Evolutionary conservation across 345 rosid species (phyloP), one percentile per base, ranked within the genome.

Genomic region (Populus pruinosa): DNA sequence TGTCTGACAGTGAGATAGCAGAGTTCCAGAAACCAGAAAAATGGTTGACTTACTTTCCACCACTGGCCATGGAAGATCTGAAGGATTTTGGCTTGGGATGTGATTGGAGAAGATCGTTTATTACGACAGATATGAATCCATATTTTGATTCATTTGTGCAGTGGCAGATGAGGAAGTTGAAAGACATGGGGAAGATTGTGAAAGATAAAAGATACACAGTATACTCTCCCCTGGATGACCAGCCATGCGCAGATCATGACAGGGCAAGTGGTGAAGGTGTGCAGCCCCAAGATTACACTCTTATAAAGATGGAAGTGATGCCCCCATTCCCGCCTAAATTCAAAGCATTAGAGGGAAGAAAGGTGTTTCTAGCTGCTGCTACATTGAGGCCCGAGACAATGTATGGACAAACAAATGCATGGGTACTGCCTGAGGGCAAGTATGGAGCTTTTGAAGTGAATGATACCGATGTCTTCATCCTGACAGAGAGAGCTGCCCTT

Each of bases 171-270:
- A 88, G 92, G 82, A 95, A 91, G 86, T 77, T 95, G 83, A 93
- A 87, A 78, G 80, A 98, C 17, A 85, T 87, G 98, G 98, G 99
- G 5, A 95, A 89, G 86, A 89, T 95, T 71, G 89, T 93, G 10
- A 95, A 93, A 80, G 99, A 95, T 80, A 77, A 86, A 33, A 86
- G 99, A 73, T 91, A 89, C 86, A 89, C 98, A 0, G 84, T 95
- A 65, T 95, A 84, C 85, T 95, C 99, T 49, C 99, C 99, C 36
- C 81, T 91, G 44, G 99, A 95, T 79, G 98, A 93, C 56, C 99
- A 93, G 84, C 99, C 98, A 38, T 95, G 98, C 70, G 98, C 98
- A 1, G 98, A 93, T 85, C 98, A 95, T 71, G 99, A 95, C 82
- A 88, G 98, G 82, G 99, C 99, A 64, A 82, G 82, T 41, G 98